Evolutionary conservation across 768 basidiomycete genomes (phyloP).

Genomic region (Kwoniella sp.): DNA sequence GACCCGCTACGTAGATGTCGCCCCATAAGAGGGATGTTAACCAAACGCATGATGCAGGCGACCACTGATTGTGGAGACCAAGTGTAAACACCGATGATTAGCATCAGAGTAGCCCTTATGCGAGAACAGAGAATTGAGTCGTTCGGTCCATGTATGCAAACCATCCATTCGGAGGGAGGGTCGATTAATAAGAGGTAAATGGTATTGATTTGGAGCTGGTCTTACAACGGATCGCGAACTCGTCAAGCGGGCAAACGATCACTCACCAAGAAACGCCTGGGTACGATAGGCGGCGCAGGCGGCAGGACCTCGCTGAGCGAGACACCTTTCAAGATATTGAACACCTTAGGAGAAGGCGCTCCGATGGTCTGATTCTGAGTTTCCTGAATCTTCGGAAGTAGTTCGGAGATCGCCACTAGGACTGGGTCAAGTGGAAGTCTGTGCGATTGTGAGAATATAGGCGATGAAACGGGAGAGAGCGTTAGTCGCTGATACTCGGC

Average conservation of each 20-base stretch:
- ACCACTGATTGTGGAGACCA: constrained; percentile 65
- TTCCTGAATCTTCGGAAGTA: constrained; percentile 80
- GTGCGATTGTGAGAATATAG: background rate
- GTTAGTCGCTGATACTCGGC: too few relatives aligned
- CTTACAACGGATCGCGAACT: constrained; percentile 15
- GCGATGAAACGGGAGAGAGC: too few relatives aligned
- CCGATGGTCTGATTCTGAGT: constrained; percentile 66
- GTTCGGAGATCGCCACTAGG: constrained; percentile 82
- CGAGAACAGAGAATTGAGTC: too few relatives aligned
- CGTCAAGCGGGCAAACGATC: constrained; percentile 4
- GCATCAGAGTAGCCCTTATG: too few relatives aligned
- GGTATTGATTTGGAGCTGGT: background rate
- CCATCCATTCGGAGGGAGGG: too few relatives aligned
- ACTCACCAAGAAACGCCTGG: constrained; percentile 76
- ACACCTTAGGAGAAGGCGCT: constrained; percentile 68
- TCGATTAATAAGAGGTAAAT: too few relatives aligned
- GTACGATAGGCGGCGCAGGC: constrained; percentile 64
- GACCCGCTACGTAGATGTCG: constrained; percentile 85
- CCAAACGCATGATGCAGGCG: constrained; percentile 88
- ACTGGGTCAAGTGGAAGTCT: constrained; percentile 74
- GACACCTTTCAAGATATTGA: constrained; percentile 72
- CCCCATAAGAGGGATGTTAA: constrained; percentile 93
- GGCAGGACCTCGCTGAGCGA: constrained; percentile 75
- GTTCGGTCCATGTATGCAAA: too few relatives aligned
- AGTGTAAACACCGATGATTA: background rate